Percentiles rank a stretch among this genome's conserved stretches.
These are phyloP conservation scores for Alternaria metachromatica DNA, from an alignment of 2,329 filamentous ascomycete genomes.

Conservation along the genomic window DNA sequence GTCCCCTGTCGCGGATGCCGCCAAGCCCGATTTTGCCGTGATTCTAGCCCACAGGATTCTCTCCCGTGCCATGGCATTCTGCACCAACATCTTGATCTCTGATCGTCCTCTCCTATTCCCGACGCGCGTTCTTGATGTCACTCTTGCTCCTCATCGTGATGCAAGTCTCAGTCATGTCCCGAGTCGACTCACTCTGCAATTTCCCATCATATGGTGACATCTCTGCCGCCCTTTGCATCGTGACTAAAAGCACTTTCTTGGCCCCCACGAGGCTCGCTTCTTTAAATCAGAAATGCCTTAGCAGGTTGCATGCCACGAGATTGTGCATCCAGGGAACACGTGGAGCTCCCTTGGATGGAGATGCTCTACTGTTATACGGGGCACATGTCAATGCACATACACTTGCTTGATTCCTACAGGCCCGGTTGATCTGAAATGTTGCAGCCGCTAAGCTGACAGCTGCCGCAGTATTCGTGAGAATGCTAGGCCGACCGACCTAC, in stretches of 20 bases:
- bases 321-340: neutral
- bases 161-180: neutral
- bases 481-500: neutral
- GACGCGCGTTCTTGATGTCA: constrained; percentile 1
- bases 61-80: neutral
- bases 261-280: neutral
- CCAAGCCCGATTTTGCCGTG: constrained; percentile 3
- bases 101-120: neutral
- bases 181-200: neutral
- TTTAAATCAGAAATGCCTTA: neutral
- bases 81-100: neutral
- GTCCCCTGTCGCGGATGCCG: neutral
- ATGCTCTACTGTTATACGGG: neutral
- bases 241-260: neutral
- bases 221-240: neutral
- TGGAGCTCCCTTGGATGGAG: neutral
- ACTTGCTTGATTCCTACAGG: neutral
- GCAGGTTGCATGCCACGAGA: neutral
- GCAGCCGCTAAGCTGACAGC: neutral
- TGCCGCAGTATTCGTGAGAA: neutral
- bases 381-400: neutral
- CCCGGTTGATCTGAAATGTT: neutral
- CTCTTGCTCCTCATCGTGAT: neutral
- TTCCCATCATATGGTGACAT: neutral
- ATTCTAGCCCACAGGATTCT: neutral